A percentile compares a stretch with the other conserved stretches of the same genome.
These are phyloP conservation scores for Vicia villosa DNA, from an alignment of 306 rosid species.

Conservation along the genomic window DNA sequence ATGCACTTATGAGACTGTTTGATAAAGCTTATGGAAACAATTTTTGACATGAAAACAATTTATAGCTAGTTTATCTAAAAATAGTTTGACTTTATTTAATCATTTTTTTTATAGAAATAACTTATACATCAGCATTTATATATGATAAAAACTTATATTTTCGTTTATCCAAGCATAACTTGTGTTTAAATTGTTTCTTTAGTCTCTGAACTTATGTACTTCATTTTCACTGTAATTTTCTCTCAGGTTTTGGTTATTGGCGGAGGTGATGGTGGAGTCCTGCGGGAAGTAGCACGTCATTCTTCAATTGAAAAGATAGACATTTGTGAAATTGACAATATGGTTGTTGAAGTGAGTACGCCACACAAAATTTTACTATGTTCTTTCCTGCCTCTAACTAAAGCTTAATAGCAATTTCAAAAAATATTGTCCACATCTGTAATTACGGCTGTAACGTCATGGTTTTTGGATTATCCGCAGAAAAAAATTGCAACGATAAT, in stretches of 20 bases:
- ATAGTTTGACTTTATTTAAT: not conserved
- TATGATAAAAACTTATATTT: not conserved
- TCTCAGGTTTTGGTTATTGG: conserved; percentile 92
- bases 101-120: not conserved
- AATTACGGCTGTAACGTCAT: not conserved
- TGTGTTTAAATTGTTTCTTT: conserved; percentile 11
- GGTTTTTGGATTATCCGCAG: not conserved
- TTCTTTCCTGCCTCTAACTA: conserved; percentile 8
- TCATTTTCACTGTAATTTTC: conserved; percentile 17
- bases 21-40: not conserved
- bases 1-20: not conserved
- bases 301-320: conserved; percentile 85
- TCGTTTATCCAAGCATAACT: not conserved
- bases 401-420: conserved; percentile 1
- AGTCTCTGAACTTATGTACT: conserved; percentile 1
- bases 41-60: not conserved
- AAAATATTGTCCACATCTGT: not conserved
- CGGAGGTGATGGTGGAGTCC: conserved; percentile 98
- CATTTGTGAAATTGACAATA: conserved; percentile 96
- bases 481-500: not conserved
- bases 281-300: conserved; percentile 93
- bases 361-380: conserved; percentile 16
- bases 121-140: not conserved
- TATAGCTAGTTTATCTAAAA: not conserved
- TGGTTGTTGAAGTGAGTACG: conserved; percentile 90